Base-by-base conservation (phyloP, 345 rosid genomes). In the Citrus reticulata region DNA sequence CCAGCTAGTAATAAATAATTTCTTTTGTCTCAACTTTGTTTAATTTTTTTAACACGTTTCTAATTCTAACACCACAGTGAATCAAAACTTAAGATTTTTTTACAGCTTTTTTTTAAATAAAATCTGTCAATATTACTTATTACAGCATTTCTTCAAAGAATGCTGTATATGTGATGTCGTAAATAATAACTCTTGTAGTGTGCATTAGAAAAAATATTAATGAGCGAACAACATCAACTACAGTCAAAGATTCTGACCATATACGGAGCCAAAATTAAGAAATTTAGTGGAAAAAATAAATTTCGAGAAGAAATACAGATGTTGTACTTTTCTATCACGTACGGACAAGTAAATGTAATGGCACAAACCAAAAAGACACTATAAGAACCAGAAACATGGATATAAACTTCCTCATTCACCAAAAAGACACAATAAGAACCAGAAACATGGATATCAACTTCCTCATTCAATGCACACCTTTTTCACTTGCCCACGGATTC, bases 401-500 rank as follows among this genome's bases (percentile, higher is more conserved):
- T 6, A 10, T 49, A 62, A 76, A 77, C 5, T 14, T 68, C 54
- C 54, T 13, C 54, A 49, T 9, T 55, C n/a, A 59, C 39, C 24
- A 24, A 30, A 65, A 73, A 69, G 22, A 51, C 22, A 74, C 10
- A 35, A 69, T 46, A 83, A 24, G 17, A 49, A 68, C 9, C 8
- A 35, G 40, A 42, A 76, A n/a, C 7, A 46, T 2, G 25, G 62
- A 24, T 6, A 10, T 49, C 57, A 76, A 77, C 5, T 14, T 68
- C 54, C 54, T 13, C 54, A 37, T 9, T 55, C n/a, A 25, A 76
- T 64, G 59, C 70, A 55, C 87, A 91, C 98, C 97, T 90, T 96
- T 88, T 96, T 34, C 66, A 93, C 90, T 80, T 91, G 94, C 65
- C 99, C 98, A 16, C 95, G 90, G 76, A 96, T 94, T 72, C 99